Conservation (phyloP, 148 eudicot genomes). For the Nepenthes gracilis region DNA sequence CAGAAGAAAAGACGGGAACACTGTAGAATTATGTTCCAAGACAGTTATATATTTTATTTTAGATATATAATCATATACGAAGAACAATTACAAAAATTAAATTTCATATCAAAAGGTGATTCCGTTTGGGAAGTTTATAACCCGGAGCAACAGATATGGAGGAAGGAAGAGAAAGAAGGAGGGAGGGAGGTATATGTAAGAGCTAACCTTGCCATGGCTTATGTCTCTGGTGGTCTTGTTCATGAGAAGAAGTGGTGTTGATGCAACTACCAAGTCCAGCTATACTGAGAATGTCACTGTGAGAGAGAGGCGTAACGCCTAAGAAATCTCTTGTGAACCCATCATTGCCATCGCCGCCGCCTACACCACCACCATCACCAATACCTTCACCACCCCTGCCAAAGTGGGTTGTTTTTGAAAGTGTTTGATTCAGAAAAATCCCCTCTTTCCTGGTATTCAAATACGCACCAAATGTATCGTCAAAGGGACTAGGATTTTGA, state of each 20-base stretch:
- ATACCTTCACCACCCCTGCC: background rate
- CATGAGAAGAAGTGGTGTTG: conserved; percentile 2
- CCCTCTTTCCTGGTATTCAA: conserved; percentile 16
- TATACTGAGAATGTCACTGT: conserved; percentile 45
- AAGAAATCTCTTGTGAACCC: conserved; percentile 82
- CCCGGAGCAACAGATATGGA: too few relatives aligned
- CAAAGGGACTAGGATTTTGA: conserved; percentile 23
- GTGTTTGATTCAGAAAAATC: conserved; percentile 10
- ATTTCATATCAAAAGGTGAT: too few relatives aligned
- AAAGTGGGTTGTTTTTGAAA: background rate
- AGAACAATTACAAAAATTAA: too few relatives aligned
- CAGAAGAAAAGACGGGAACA: too few relatives aligned
- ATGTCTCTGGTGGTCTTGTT: conserved; percentile 17
- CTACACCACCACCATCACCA: background rate
- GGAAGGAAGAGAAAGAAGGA: background rate
- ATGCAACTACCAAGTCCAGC: conserved; percentile 40
- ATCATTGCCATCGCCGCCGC: conserved; percentile 20
- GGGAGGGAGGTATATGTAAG: background rate
- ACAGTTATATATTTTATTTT: too few relatives aligned
- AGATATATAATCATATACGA: too few relatives aligned
- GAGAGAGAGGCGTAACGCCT: conserved; percentile 65
- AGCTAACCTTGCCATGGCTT: conserved; percentile 45
- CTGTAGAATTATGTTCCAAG: too few relatives aligned
- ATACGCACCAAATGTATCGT: conserved; percentile 34
- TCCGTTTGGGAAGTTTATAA: too few relatives aligned